phyloP scores from a whole-genome alignment of 1,284 basidiomycete species.

The Ceraceosorus guamensis region DNA sequence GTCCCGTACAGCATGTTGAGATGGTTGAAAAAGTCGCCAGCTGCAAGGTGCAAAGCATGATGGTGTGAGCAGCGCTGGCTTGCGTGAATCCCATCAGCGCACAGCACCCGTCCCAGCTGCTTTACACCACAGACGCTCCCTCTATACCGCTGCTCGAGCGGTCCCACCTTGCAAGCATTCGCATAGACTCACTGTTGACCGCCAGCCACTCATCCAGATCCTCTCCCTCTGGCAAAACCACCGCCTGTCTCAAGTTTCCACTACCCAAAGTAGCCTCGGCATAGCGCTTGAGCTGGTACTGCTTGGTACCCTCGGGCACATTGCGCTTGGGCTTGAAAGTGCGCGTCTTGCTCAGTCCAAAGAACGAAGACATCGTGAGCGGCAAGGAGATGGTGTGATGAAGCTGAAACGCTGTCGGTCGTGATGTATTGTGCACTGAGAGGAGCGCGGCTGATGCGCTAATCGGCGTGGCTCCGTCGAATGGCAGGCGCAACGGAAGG shows the following conservation, averaged over 20 bases:
- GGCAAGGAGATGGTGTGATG: too few species aligned
- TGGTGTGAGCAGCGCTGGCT: too few species aligned
- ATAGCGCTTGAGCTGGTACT: slow-evolving; percentile 92
- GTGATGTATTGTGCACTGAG: too few species aligned
- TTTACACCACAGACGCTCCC: not conserved
- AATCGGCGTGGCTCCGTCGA: too few species aligned
- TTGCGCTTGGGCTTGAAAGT: slow-evolving; percentile 97
- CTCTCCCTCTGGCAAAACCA: slow-evolving; percentile 44
- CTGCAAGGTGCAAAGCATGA: slow-evolving; percentile 4
- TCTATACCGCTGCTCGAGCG: slow-evolving; percentile 51
- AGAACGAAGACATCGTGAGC: too few species aligned
- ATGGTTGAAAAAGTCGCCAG: slow-evolving; percentile 49
- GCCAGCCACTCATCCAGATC: slow-evolving; percentile 47
- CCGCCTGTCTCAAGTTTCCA: slow-evolving; percentile 44
- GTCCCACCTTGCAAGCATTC: slow-evolving; percentile 9
- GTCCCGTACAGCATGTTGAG: slow-evolving; percentile 49
- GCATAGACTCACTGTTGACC: slow-evolving; percentile 36
- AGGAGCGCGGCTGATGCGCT: too few species aligned
- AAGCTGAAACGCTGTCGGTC: too few species aligned
- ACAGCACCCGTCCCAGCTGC: not conserved
- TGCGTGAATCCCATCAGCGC: not conserved
- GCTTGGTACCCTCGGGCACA: slow-evolving; percentile 89
- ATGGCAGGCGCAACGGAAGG: too few species aligned
- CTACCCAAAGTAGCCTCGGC: slow-evolving; percentile 86
- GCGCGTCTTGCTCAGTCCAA: slow-evolving; percentile 59